Conservation (phyloP, 1,284 basidiomycete genomes). For the Microbotryum silenes-acaulis region DNA sequence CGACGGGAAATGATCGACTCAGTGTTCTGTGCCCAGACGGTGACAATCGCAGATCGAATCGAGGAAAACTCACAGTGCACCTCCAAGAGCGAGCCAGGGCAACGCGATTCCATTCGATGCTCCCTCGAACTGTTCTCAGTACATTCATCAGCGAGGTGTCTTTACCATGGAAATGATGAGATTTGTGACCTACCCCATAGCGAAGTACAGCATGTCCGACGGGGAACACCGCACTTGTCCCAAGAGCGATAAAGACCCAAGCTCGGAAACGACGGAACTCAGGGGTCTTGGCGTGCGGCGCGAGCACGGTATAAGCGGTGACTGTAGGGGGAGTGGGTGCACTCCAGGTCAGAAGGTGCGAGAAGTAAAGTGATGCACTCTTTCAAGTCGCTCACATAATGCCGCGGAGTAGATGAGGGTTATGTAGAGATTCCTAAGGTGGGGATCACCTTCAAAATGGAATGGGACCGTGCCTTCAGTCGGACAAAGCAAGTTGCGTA, state of each 20-base stretch:
- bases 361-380: not conserved
- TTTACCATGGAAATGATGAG: not conserved
- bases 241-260: constrained; percentile 31
- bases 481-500: not conserved
- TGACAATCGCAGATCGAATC: not conserved
- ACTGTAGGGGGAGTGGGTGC: constrained; percentile 2
- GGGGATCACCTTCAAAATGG: constrained; percentile 13
- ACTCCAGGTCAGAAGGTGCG: not conserved
- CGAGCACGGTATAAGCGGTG: constrained; percentile 24
- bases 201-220: constrained; percentile 23
- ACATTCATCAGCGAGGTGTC: not conserved
- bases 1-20: not conserved
- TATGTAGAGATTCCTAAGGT: constrained; percentile 27
- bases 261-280: constrained; percentile 30
- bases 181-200: constrained; percentile 20
- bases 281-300: constrained; percentile 27
- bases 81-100: constrained; percentile 27
- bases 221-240: constrained; percentile 28
- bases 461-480: not conserved
- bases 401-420: constrained; percentile 24
- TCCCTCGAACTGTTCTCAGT: constrained; percentile 2
- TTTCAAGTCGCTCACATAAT: constrained; percentile 8
- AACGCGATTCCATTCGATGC: constrained; percentile 20
- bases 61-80: constrained; percentile 10
- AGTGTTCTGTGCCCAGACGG: not conserved